These are phyloP conservation scores for Picochlorum sp. DNA, from an alignment of 139 green algal species.

Conservation along the genomic window DNA sequence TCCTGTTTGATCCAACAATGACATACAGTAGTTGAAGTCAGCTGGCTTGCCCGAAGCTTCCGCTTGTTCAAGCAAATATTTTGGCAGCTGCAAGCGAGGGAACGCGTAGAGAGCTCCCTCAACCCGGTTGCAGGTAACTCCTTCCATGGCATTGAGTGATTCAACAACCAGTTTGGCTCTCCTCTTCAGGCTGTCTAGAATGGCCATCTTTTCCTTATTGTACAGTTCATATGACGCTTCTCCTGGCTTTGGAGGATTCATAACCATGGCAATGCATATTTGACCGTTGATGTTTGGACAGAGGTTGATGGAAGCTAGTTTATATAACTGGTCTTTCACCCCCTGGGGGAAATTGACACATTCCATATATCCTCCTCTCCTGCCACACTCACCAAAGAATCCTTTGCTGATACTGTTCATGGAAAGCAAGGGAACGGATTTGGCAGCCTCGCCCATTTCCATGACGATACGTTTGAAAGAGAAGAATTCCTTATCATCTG, in stretches of 20 bases:
- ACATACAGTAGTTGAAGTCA: conserved; percentile 87
- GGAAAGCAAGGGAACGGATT: conserved; percentile 57
- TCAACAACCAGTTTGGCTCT: conserved; percentile 65
- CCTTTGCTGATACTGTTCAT: conserved; percentile 89
- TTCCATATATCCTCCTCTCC: conserved; percentile 77
- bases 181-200: conserved; percentile 59
- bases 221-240: conserved; percentile 73
- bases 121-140: conserved; percentile 68
- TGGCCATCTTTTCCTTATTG: conserved; percentile 38
- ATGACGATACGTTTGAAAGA: conserved; percentile 72
- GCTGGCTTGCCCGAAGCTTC: conserved; percentile 56
- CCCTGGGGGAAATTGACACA: conserved; percentile 59
- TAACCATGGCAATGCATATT: conserved; percentile 66
- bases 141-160: conserved; percentile 76
- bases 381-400: conserved; percentile 78
- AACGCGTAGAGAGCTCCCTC: conserved; percentile 55
- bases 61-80: conserved; percentile 23
- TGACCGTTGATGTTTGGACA: conserved; percentile 80
- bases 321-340: conserved; percentile 74
- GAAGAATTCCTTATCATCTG: conserved; percentile 58
- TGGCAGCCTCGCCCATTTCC: conserved; percentile 41
- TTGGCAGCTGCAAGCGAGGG: conserved; percentile 50
- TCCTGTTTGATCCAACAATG: conserved; percentile 73
- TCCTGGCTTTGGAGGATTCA: conserved; percentile 79
- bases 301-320: conserved; percentile 85